Percentiles rank a stretch among this genome's conserved stretches.
phyloP scores from a whole-genome alignment of 1,284 basidiomycete genomes.

The Ustilago nuda region DNA sequence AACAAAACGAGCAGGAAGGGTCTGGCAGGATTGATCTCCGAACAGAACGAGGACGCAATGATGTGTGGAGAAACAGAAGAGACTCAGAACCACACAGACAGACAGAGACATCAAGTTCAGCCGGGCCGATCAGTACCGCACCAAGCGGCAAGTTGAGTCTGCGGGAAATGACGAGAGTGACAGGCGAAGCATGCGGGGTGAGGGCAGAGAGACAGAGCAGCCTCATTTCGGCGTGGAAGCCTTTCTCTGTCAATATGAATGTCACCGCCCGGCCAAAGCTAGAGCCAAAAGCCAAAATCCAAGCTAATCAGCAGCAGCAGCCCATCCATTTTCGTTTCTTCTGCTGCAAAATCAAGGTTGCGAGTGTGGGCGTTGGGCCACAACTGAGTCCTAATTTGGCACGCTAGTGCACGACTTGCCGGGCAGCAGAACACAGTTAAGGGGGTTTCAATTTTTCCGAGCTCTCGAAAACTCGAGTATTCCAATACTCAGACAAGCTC shows the following conservation, averaged over 20 bases:
- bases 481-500: neutral
- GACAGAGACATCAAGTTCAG: constrained; percentile 1
- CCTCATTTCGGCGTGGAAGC: constrained; percentile 14
- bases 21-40: constrained; percentile 2
- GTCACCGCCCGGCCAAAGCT: neutral
- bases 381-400: constrained; percentile 10
- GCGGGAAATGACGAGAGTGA: neutral
- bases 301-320: neutral
- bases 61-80: constrained; percentile 9
- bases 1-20: neutral
- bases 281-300: neutral
- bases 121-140: constrained; percentile 7
- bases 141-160: neutral
- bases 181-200: neutral
- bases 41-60: neutral
- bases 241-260: neutral
- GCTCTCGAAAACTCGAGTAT: neutral
- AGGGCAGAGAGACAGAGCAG: neutral
- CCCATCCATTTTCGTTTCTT: too few relatives aligned
- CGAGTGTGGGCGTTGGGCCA: neutral
- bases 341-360: too few relatives aligned
- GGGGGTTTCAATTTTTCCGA: too few relatives aligned
- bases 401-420: constrained; percentile 2
- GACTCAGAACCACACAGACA: neutral
- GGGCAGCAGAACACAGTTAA: neutral